phyloP scores from a whole-genome alignment of 441 rosid genomes.

The Raphanus hybrid region DNA sequence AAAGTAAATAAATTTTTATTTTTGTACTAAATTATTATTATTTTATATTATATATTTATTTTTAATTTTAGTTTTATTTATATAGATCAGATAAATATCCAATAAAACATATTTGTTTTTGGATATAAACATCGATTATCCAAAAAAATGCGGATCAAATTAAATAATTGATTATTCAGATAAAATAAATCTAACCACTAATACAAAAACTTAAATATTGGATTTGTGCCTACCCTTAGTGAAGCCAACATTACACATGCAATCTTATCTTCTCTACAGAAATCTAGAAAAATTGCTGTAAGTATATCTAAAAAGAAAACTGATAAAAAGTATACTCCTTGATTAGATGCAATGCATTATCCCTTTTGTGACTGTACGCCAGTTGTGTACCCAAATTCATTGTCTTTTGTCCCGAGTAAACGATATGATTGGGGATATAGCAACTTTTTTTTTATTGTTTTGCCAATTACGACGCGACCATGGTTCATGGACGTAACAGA shows the following conservation, averaged over 20 bases:
- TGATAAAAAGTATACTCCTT: neutral
- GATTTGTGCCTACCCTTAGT: neutral
- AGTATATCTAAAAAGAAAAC: neutral
- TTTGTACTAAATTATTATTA: no score
- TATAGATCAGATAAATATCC: no score
- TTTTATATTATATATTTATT: no score
- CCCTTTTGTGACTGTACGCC: conserved; percentile 18
- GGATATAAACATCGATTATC: no score
- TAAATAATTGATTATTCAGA: no score
- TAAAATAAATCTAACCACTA: no score
- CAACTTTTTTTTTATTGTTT: neutral
- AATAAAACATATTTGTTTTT: no score
- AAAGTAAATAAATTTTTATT: neutral
- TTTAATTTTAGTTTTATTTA: no score
- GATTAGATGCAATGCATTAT: conserved; percentile 13
- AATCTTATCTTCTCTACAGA: conserved; percentile 33
- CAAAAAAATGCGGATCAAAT: no score
- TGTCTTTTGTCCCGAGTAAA: neutral
- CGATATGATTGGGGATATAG: conserved; percentile 16
- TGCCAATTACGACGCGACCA: neutral
- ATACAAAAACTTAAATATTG: no score
- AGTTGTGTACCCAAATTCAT: conserved; percentile 18
- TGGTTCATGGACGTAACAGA: neutral
- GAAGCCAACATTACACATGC: conserved; percentile 25
- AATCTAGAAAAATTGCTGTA: conserved; percentile 14